Percentiles rank a stretch among this genome's conserved stretches.
phyloP scores from a whole-genome alignment of 768 basidiomycete genomes.

The Multifurca ochricompacta region DNA sequence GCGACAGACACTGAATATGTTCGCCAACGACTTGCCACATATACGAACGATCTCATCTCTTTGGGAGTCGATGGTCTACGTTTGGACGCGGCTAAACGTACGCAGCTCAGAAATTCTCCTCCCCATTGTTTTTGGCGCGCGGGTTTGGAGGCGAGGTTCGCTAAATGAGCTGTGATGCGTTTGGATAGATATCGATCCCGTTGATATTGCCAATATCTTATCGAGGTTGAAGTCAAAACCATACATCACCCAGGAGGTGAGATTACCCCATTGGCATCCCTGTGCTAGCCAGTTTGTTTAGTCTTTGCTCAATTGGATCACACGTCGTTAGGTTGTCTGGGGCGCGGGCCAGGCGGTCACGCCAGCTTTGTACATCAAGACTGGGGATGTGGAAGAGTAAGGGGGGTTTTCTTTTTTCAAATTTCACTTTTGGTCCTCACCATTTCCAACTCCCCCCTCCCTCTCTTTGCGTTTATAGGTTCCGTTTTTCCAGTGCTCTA shows the following conservation, averaged over 20 bases:
- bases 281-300: too few species aligned
- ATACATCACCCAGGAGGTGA: slow-evolving; percentile 57
- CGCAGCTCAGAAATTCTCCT: slow-evolving; percentile 6
- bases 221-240: slow-evolving; percentile 34
- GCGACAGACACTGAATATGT: slow-evolving; percentile 58
- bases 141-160: neutral
- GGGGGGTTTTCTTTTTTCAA: slow-evolving; percentile 13
- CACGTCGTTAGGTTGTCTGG: slow-evolving; percentile 24
- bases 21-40: slow-evolving; percentile 42
- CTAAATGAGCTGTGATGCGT: neutral
- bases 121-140: too few species aligned
- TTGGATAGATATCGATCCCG: slow-evolving; percentile 47
- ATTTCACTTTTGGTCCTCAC: too few species aligned
- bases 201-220: slow-evolving; percentile 48
- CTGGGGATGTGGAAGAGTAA: slow-evolving; percentile 61
- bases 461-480: slow-evolving; percentile 28
- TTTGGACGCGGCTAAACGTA: slow-evolving; percentile 60
- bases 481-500: slow-evolving; percentile 51
- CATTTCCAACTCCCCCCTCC: neutral
- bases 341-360: slow-evolving; percentile 45
- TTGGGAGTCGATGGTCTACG: slow-evolving; percentile 57
- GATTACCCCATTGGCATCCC: slow-evolving; percentile 32
- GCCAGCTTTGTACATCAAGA: slow-evolving; percentile 48
- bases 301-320: too few species aligned
- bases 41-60: slow-evolving; percentile 52